These are phyloP conservation scores for Zanthoxylum bungeanum DNA, from an alignment of 345 rosid genomes.

Conservation along the genomic window DNA sequence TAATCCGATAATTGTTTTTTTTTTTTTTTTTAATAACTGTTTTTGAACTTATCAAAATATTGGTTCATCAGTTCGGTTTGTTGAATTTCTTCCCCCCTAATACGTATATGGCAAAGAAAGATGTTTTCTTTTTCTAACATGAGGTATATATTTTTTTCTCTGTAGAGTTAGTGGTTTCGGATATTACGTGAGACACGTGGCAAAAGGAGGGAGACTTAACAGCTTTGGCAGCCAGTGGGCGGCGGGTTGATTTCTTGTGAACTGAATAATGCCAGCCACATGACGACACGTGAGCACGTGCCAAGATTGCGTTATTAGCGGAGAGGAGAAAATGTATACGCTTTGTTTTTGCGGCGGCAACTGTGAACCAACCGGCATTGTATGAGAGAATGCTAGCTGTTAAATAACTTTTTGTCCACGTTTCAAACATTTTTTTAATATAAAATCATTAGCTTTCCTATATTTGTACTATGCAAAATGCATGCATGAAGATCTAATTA, in stretches of 20 bases:
- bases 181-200: constrained; percentile 29
- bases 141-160: not conserved
- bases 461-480: not conserved
- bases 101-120: too few relatives aligned
- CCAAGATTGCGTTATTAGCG: constrained; percentile 28
- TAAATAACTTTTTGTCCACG: not conserved
- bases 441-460: not conserved
- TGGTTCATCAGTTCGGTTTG: too few relatives aligned
- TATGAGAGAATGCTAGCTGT: not conserved
- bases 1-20: too few relatives aligned
- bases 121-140: not conserved
- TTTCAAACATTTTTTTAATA: not conserved
- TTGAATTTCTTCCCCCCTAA: too few relatives aligned
- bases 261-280: constrained; percentile 26
- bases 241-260: constrained; percentile 19
- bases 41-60: too few relatives aligned
- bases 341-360: constrained; percentile 11
- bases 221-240: constrained; percentile 33
- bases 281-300: constrained; percentile 46
- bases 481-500: not conserved
- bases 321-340: not conserved
- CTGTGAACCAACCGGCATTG: not conserved
- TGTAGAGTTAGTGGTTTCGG: not conserved
- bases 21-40: too few relatives aligned
- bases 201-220: constrained; percentile 8